A percentile compares a stretch with the other conserved stretches of the same genome.
phyloP scores from a whole-genome alignment of 192 early-diverging fungal genomes.

The Thamnidium elegans region DNA sequence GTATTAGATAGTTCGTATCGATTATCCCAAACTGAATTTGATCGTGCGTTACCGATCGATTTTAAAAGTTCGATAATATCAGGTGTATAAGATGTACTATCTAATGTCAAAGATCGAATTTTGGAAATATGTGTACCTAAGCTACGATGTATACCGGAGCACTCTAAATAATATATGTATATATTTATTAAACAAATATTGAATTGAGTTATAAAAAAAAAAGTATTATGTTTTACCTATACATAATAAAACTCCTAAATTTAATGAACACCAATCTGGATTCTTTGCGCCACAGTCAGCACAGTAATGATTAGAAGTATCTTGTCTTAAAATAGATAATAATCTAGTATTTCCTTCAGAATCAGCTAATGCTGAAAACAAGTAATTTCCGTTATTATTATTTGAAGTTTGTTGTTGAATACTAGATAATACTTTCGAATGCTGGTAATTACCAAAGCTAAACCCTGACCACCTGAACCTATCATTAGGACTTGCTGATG shows the following conservation, averaged over 20 bases:
- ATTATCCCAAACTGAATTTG: constrained; percentile 65
- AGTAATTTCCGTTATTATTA: neutral
- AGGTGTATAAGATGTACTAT: constrained; percentile 62
- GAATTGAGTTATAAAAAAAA: neutral
- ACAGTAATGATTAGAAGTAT: constrained; percentile 54
- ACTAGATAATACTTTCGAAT: neutral
- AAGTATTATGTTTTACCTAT: constrained; percentile 49
- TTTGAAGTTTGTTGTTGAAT: neutral
- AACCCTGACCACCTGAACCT: constrained; percentile 21
- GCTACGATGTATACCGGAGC: constrained; percentile 69
- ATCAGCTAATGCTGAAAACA: constrained; percentile 10
- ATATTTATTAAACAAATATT: neutral
- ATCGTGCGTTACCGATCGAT: constrained; percentile 59
- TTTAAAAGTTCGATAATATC: constrained; percentile 59
- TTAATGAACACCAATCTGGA: constrained; percentile 74
- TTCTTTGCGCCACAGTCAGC: constrained; percentile 65
- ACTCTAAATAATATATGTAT: constrained; percentile 46
- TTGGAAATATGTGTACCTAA: constrained; percentile 76
- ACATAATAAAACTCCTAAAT: constrained; percentile 66
- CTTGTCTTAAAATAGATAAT: constrained; percentile 16
- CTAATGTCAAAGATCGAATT: constrained; percentile 67
- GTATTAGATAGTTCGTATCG: constrained; percentile 1
- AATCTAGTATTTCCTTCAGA: constrained; percentile 11
- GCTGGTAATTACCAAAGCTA: constrained; percentile 11
- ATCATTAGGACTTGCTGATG: neutral